Conservation (phyloP, 2,329 filamentous ascomycete genomes). For the Aspergillus candidus region DNA sequence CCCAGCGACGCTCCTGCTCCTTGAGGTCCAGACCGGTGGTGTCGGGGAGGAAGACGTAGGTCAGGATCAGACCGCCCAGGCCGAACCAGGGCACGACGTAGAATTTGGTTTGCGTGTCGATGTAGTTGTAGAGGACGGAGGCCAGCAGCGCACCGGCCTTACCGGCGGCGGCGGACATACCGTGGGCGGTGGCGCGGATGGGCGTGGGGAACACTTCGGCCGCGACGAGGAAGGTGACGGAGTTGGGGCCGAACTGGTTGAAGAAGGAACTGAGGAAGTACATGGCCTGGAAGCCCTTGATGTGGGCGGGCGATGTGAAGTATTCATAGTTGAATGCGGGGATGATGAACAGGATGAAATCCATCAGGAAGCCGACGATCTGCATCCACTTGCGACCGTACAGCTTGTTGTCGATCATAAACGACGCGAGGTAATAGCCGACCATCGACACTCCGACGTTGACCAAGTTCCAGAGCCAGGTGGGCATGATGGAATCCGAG, state of each 20-base stretch:
- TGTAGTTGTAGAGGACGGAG: slow-evolving; percentile 91
- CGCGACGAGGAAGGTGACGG: slow-evolving; percentile 90
- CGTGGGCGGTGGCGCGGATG: slow-evolving; percentile 87
- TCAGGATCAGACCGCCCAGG: slow-evolving; percentile 76
- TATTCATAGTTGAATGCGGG: slow-evolving; percentile 84
- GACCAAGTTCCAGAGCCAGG: slow-evolving; percentile 87
- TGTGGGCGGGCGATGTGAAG: slow-evolving; percentile 65
- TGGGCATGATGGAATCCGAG: slow-evolving; percentile 68
- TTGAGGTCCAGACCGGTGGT: slow-evolving; percentile 94
- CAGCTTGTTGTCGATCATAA: slow-evolving; percentile 91
- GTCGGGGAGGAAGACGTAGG: slow-evolving; percentile 83
- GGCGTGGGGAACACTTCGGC: slow-evolving; percentile 95
- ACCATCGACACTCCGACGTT: slow-evolving; percentile 80
- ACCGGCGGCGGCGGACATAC: slow-evolving; percentile 84
- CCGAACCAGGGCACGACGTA: slow-evolving; percentile 95
- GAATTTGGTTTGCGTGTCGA: slow-evolving; percentile 76
- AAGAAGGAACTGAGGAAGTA: slow-evolving; percentile 98
- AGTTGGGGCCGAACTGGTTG: slow-evolving; percentile 98
- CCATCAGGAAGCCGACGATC: slow-evolving; percentile 85
- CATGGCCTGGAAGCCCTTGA: slow-evolving; percentile 94
- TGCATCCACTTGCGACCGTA: slow-evolving; percentile 97
- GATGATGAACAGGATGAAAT: slow-evolving; percentile 88
- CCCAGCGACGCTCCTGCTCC: slow-evolving; percentile 93
- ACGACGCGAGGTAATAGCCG: slow-evolving; percentile 84
- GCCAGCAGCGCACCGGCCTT: slow-evolving; percentile 85